Evolutionary conservation across 108 stramenopile species (phyloP).

Genomic region (Stephanodiscus minutulus): DNA sequence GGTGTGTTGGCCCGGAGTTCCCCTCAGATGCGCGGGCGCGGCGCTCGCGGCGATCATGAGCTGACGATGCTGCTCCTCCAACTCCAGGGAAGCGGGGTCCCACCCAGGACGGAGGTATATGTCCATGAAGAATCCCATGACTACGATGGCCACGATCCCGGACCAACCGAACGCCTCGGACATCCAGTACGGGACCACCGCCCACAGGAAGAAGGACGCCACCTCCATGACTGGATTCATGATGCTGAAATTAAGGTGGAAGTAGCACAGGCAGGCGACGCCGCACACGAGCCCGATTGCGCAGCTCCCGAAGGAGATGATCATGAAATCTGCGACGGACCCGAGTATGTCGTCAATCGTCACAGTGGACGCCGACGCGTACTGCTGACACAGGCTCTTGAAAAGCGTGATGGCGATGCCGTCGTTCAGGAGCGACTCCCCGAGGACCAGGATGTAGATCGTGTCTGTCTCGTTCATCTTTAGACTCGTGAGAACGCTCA

Average conservation of each 20-base stretch:
- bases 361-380: conserved; percentile 27
- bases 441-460: conserved; percentile 71
- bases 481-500: conserved; percentile 54
- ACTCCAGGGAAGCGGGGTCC: conserved; percentile 31
- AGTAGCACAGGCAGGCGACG: conserved; percentile 69
- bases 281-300: conserved; percentile 80
- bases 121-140: conserved; percentile 69
- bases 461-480: conserved; percentile 52
- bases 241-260: conserved; percentile 75
- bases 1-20: not conserved
- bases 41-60: conserved; percentile 1
- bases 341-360: conserved; percentile 41
- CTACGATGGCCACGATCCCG: conserved; percentile 81
- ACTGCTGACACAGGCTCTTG: conserved; percentile 51
- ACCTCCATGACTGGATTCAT: conserved; percentile 83
- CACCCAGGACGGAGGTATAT: conserved; percentile 58
- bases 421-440: conserved; percentile 81
- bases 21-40: not conserved
- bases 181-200: conserved; percentile 89
- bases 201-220: conserved; percentile 85
- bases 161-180: conserved; percentile 79
- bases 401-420: conserved; percentile 75
- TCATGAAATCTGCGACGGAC: conserved; percentile 55
- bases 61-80: conserved; percentile 23
- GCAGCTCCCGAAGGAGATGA: conserved; percentile 76